Evolutionary conservation across 106 monocot species (phyloP).

Genomic region (Phalaenopsis aphrodite): DNA sequence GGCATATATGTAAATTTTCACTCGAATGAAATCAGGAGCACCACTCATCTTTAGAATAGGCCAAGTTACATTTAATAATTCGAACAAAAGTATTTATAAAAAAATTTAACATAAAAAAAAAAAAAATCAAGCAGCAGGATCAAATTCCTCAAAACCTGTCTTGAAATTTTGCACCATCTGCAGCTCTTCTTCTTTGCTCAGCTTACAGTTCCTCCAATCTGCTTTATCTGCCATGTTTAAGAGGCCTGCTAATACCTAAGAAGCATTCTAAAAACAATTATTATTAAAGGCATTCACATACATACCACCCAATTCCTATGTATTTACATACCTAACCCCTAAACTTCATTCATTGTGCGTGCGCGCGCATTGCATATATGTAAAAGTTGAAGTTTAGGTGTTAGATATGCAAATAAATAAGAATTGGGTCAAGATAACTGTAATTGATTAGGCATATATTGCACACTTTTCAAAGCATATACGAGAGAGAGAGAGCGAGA

Average conservation of each 20-base stretch:
- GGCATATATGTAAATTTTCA: too few species aligned
- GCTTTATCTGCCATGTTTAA: constrained; percentile 71
- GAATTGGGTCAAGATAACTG: too few species aligned
- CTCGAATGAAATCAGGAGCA: too few species aligned
- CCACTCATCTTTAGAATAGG: too few species aligned
- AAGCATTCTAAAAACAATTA: neutral
- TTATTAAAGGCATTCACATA: neutral
- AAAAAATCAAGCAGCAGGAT: constrained; percentile 50
- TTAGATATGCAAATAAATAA: neutral
- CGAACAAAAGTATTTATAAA: too few species aligned
- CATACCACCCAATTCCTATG: constrained; percentile 47
- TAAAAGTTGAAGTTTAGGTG: neutral
- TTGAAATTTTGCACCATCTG: constrained; percentile 75
- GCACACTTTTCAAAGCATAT: too few species aligned
- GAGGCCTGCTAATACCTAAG: constrained; percentile 79
- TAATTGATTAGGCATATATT: too few species aligned
- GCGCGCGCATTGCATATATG: too few species aligned
- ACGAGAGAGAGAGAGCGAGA: too few species aligned
- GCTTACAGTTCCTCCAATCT: constrained; percentile 86
- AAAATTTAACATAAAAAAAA: too few species aligned
- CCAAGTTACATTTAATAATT: too few species aligned
- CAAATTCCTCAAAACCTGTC: constrained; percentile 57
- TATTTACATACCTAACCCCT: too few species aligned
- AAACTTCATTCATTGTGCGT: neutral
- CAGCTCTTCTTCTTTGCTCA: constrained; percentile 73